phyloP scores from a whole-genome alignment of 73 alveolate species.

The Blepharisma stoltei region DNA sequence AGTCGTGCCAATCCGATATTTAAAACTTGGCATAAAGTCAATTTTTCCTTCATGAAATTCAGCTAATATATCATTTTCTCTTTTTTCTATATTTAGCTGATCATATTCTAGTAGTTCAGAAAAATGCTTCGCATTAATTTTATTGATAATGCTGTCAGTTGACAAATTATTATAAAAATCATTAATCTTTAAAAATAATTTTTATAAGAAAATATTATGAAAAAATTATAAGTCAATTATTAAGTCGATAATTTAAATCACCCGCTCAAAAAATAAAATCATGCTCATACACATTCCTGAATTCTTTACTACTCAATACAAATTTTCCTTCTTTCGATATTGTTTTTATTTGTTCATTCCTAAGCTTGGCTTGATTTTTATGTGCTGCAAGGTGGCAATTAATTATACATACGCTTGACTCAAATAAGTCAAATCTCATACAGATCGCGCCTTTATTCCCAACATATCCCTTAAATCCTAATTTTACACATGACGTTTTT shows the following conservation, averaged over 20 bases:
- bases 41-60: constrained; percentile 10
- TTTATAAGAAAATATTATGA: no score
- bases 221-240: no score
- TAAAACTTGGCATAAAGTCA: background rate
- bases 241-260: constrained; percentile 7
- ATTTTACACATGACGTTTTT: background rate
- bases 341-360: constrained; percentile 19
- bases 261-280: constrained; percentile 11
- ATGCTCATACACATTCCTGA: constrained; percentile 5
- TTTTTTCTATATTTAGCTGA: background rate
- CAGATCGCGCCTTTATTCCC: constrained; percentile 22
- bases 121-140: background rate
- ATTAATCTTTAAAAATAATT: no score
- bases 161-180: no score
- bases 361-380: background rate
- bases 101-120: background rate
- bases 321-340: background rate
- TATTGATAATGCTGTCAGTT: background rate
- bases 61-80: background rate
- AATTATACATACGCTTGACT: background rate
- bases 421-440: background rate
- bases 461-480: constrained; percentile 5
- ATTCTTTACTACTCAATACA: background rate
- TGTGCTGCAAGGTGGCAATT: constrained; percentile 23
- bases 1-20: background rate